Evolutionary conservation across 768 basidiomycete genomes (phyloP), one percentile per base, ranked within the genome.

Genomic region (Cyclocybe cylindracea): DNA sequence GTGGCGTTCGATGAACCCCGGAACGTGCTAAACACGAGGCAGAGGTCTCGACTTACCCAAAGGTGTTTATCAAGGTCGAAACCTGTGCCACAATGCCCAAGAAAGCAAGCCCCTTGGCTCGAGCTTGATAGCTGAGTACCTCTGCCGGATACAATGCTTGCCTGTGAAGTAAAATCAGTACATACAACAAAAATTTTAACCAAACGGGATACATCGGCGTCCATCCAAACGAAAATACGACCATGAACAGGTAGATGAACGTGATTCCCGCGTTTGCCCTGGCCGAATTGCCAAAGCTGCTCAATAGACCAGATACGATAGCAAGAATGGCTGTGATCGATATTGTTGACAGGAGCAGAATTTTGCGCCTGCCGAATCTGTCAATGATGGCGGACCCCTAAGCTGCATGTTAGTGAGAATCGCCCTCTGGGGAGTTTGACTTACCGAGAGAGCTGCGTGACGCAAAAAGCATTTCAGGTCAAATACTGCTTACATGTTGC

Each of bases 101-200:
- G 61, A 79, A 78, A 0, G 76, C 77, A 19, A 82, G 72, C 29
- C 76, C 80, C 54, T 82, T 82, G 2, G 79, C 77, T 51, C 82
- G 68, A 13, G 73, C 75, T 59, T 81, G 70, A 57, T 76, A 82
- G 8, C 68, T 66, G 6, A 83, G 66, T 8, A 80, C 77, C 62
- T 82, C 80, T 5, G 80, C 74, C 5, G 79, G 78, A 57, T 82
- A 82, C 10, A 82, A 64, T 2, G 76, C 78, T 72, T 83, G 80
- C 69, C 74, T 75, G 39, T 9, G 51, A 44, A 19, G 16, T 9
- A 19, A 44, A 49, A 43, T 38, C 9, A 45, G 50, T 31, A 49
- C n/a, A 35, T 29, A 19, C 35, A 34, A 7, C 39, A 41, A 10
- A 38, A 36, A 16, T 16, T n/a, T 5, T 31, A 31, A 33, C 14